Conservation (phyloP, 257 asterid species). For the Craterostigma plantagineum region DNA sequence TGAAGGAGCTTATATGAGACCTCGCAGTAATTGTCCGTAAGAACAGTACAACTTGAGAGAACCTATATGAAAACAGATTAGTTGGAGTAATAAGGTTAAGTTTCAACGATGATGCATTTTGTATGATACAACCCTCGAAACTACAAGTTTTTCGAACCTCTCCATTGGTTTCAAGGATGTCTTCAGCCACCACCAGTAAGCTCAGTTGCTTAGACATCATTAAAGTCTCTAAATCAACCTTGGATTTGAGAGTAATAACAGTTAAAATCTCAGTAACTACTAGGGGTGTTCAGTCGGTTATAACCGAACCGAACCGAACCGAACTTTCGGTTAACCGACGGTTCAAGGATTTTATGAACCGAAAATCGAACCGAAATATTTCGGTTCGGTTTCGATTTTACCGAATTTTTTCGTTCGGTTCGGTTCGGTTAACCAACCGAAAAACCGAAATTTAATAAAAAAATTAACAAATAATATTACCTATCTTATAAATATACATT, state of each 20-base stretch:
- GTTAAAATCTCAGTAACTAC: background rate
- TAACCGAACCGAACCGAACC: too few relatives aligned
- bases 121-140: slow-evolving; percentile 7
- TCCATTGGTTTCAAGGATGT: slow-evolving; percentile 53
- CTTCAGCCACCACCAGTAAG: slow-evolving; percentile 65
- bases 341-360: too few relatives aligned
- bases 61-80: slow-evolving; percentile 29
- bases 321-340: too few relatives aligned
- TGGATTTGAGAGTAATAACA: slow-evolving; percentile 7
- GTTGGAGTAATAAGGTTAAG: background rate
- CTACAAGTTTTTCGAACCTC: too few relatives aligned
- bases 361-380: too few relatives aligned
- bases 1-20: slow-evolving; percentile 66
- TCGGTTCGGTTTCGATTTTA: too few relatives aligned
- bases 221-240: slow-evolving; percentile 60
- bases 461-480: too few relatives aligned
- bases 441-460: too few relatives aligned
- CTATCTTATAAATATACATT: too few relatives aligned
- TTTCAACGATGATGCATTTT: background rate
- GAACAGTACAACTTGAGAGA: slow-evolving; percentile 53
- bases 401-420: too few relatives aligned
- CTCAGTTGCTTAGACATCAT: slow-evolving; percentile 49
- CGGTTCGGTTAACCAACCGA: too few relatives aligned
- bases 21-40: slow-evolving; percentile 78
- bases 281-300: too few relatives aligned